Percentiles rank a stretch among this genome's conserved stretches.
Conservation (phyloP, 2,329 filamentous ascomycete genomes). For the Aureobasidium pullulans region DNA sequence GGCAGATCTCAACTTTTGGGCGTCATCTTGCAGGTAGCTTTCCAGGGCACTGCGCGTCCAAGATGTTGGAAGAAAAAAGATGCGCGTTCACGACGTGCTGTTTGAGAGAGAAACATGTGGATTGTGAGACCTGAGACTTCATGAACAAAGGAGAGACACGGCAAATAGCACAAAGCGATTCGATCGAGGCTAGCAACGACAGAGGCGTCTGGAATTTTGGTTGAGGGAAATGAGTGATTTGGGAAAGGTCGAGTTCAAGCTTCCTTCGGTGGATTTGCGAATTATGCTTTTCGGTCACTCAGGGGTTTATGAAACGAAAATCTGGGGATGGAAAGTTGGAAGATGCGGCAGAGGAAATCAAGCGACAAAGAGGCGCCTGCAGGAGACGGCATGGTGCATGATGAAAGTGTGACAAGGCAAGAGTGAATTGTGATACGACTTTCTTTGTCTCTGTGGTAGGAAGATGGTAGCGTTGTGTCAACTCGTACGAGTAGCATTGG, state of each 20-base stretch:
- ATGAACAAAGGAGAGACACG: slow-evolving; percentile 1
- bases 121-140: background rate
- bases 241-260: background rate
- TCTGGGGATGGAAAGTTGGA: background rate
- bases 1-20: background rate
- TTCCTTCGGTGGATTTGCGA: background rate
- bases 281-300: slow-evolving; percentile 9
- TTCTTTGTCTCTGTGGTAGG: background rate
- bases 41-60: background rate
- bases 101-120: background rate
- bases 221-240: slow-evolving; percentile 12
- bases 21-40: slow-evolving; percentile 2
- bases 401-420: background rate
- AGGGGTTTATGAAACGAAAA: slow-evolving; percentile 9
- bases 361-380: background rate
- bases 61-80: background rate
- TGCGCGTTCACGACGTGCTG: background rate
- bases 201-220: slow-evolving; percentile 8
- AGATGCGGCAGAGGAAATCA: background rate
- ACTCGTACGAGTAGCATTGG: background rate
- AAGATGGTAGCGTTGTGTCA: background rate
- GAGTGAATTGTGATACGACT: background rate
- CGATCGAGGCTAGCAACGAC: background rate
- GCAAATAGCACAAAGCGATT: background rate
- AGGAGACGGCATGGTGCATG: background rate